Evolutionary conservation across 2,329 filamentous ascomycete genomes (phyloP).

Genomic region (Xylaria multiplex): DNA sequence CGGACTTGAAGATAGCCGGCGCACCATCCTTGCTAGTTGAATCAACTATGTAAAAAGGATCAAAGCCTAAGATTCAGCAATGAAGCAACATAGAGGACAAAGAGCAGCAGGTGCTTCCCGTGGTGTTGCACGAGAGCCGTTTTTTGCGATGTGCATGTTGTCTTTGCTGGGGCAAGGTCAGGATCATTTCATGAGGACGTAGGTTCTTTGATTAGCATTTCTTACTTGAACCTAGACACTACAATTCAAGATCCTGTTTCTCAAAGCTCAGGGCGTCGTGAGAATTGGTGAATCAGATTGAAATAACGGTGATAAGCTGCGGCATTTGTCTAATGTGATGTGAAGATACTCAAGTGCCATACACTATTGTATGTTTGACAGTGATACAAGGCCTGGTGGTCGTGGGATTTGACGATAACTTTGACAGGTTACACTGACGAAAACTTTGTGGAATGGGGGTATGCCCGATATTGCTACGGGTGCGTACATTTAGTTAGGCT

Average conservation of each 20-base stretch:
- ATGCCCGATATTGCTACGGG: no score
- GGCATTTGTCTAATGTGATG: neutral
- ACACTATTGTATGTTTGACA: no score
- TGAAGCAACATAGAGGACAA: constrained; percentile 1
- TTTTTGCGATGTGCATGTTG: constrained; percentile 30
- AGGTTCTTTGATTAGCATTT: constrained; percentile 35
- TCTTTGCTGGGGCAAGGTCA: constrained; percentile 21
- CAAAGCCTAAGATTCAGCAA: neutral
- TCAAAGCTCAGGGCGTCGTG: neutral
- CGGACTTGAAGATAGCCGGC: constrained; percentile 3
- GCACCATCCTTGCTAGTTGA: constrained; percentile 2
- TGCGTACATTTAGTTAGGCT: no score
- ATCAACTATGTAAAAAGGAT: constrained; percentile 8
- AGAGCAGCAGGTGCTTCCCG: neutral
- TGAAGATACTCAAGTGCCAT: neutral
- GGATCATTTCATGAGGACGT: constrained; percentile 25
- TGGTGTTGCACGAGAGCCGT: neutral
- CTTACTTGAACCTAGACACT: constrained; percentile 29
- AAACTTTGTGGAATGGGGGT: no score
- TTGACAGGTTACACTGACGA: no score
- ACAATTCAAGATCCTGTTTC: constrained; percentile 30
- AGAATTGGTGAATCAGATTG: neutral
- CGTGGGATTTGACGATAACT: no score
- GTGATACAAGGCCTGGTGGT: no score
- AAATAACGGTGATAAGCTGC: neutral